phyloP scores from a whole-genome alignment of 768 basidiomycete genomes.

The Tricholoma terreum region DNA sequence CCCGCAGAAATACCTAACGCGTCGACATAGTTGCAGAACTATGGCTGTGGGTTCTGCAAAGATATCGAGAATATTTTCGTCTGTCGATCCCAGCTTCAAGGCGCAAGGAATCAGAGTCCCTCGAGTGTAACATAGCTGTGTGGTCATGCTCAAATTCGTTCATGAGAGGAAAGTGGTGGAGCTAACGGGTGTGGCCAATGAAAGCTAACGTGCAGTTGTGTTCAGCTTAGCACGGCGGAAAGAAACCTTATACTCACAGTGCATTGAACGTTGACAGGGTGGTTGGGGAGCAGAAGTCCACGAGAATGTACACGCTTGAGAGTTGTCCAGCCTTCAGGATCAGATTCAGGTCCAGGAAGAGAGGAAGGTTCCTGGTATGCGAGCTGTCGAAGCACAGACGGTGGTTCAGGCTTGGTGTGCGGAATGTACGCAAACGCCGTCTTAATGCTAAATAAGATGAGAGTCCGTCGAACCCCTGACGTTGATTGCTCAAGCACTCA shows the following conservation, averaged over 20 bases:
- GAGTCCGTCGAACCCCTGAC: too few relatives aligned
- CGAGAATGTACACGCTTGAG: slow-evolving; percentile 16
- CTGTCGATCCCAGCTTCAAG: slow-evolving; percentile 38
- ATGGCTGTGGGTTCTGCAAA: slow-evolving; percentile 42
- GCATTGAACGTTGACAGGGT: neutral
- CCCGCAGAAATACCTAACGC: slow-evolving; percentile 41
- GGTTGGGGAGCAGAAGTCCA: slow-evolving; percentile 18
- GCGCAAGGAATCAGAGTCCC: slow-evolving; percentile 48
- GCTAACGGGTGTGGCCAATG: neutral
- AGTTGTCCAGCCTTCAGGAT: slow-evolving; percentile 35
- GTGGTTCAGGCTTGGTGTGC: slow-evolving; percentile 26
- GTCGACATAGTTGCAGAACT: slow-evolving; percentile 38
- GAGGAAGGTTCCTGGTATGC: slow-evolving; percentile 29
- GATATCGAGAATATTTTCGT: slow-evolving; percentile 39
- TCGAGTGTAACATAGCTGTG: slow-evolving; percentile 45
- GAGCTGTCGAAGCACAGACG: slow-evolving; percentile 30
- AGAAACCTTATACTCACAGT: neutral
- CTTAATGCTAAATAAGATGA: neutral
- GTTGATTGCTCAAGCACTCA: slow-evolving; percentile 19
- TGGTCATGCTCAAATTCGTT: neutral
- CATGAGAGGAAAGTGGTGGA: neutral
- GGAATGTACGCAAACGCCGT: slow-evolving; percentile 26
- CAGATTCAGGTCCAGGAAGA: slow-evolving; percentile 30
- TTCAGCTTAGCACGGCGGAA: neutral
- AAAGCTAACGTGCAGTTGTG: neutral